These are phyloP conservation scores for Tulasnella sp. DNA, from an alignment of 768 basidiomycete species.

Conservation along the genomic window DNA sequence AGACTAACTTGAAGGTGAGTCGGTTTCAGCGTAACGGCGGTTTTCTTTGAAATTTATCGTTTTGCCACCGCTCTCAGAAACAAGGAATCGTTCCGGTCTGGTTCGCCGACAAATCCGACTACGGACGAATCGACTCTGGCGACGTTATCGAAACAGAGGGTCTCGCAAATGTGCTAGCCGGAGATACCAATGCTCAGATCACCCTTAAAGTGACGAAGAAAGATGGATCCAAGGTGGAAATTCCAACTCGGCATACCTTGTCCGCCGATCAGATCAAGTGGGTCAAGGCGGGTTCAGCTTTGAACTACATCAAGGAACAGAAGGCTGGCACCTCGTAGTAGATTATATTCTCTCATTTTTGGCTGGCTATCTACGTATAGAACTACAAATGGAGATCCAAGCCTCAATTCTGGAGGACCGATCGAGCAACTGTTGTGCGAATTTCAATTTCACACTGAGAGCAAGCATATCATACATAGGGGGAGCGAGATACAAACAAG, in stretches of 20 bases:
- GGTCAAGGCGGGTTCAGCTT: slow-evolving; percentile 83
- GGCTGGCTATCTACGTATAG: background rate
- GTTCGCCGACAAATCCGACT: slow-evolving; percentile 86
- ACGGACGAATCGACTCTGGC: slow-evolving; percentile 77
- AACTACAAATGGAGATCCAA: background rate
- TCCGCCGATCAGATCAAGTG: slow-evolving; percentile 87
- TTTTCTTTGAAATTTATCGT: background rate
- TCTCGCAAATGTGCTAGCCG: slow-evolving; percentile 64
- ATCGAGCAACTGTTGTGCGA: background rate
- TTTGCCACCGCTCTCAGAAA: slow-evolving; percentile 60
- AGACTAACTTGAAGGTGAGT: slow-evolving; percentile 88
- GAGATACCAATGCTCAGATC: slow-evolving; percentile 48
- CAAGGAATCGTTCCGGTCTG: slow-evolving; percentile 97
- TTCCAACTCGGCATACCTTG: slow-evolving; percentile 86
- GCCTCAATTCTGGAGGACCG: background rate
- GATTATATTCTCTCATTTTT: background rate
- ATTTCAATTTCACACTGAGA: background rate
- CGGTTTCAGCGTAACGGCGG: slow-evolving; percentile 37
- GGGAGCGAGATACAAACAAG: too few relatives aligned
- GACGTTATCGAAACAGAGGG: slow-evolving; percentile 84
- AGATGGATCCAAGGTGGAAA: slow-evolving; percentile 63
- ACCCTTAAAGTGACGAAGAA: slow-evolving; percentile 67
- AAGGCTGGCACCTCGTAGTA: background rate
- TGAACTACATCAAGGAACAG: slow-evolving; percentile 75
- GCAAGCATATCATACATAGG: background rate